A percentile compares a stretch with the other conserved stretches of the same genome.
Conservation (phyloP, 805 yeast genomes). For the Metahyphopichia silvanorum region DNA sequence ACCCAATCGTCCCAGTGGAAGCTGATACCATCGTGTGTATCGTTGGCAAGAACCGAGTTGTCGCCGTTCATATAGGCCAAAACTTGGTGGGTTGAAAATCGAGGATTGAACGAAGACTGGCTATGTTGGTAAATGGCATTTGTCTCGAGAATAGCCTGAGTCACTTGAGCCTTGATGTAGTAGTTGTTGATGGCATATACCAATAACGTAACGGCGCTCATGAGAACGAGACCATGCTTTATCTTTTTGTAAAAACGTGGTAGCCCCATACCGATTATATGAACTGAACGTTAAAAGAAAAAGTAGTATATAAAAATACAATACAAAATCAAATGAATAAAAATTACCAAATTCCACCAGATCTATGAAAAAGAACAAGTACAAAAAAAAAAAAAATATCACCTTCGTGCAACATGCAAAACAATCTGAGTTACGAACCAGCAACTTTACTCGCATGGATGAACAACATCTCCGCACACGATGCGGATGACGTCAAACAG, state of each 20-base stretch:
- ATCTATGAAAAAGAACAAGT: no score
- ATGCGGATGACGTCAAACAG: no score
- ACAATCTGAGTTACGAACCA: no score
- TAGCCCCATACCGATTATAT: conserved; percentile 6
- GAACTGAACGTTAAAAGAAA: no score
- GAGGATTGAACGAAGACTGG: conserved; percentile 1
- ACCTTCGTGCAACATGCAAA: no score
- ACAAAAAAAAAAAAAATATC: no score
- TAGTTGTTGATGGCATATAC: neutral
- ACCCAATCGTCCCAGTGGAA: conserved; percentile 44
- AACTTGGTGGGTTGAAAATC: conserved; percentile 1
- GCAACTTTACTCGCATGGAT: no score
- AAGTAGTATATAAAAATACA: neutral
- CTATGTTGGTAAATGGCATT: conserved; percentile 1
- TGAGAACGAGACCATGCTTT: conserved; percentile 7
- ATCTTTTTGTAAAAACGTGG: conserved; percentile 17
- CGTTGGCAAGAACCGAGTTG: conserved; percentile 3
- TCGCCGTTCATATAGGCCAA: conserved; percentile 1
- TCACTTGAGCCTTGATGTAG: neutral
- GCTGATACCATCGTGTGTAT: conserved; percentile 16
- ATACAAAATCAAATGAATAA: neutral
- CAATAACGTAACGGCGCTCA: neutral
- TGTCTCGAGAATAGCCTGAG: neutral
- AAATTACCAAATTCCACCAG: no score
- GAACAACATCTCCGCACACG: no score